phyloP scores from a whole-genome alignment of 139 green algal species.

The Chloropicon primus region DNA sequence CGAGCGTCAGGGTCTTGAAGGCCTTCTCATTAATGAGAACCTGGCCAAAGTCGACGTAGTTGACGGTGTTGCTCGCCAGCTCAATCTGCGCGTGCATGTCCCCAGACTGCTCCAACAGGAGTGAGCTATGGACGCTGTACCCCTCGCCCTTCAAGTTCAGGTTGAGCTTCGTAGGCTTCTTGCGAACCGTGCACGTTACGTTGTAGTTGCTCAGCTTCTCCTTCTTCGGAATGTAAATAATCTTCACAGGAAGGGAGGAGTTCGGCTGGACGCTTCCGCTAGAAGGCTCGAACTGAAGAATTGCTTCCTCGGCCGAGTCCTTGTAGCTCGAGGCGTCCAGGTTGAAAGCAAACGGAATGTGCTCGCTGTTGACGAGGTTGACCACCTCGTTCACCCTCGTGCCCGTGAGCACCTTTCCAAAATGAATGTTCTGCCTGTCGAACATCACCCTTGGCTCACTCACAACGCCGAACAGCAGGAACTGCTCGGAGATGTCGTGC shows the following conservation, averaged over 20 bases:
- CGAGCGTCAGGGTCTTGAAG: conserved; percentile 33
- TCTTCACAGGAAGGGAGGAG: conserved; percentile 23
- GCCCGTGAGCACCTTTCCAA: conserved; percentile 36
- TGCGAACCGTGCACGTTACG: conserved; percentile 40
- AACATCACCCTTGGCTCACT: conserved; percentile 50
- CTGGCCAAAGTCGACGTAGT: conserved; percentile 12
- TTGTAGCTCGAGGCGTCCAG: conserved; percentile 56
- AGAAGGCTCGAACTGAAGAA: conserved; percentile 39
- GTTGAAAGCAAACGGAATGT: conserved; percentile 51
- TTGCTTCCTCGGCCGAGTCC: conserved; percentile 18
- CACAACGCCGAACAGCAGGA: conserved; percentile 54
- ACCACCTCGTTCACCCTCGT: conserved; percentile 15
- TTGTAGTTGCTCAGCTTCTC: conserved; percentile 60
- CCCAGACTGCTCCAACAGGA: background rate
- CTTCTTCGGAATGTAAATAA: conserved; percentile 33
- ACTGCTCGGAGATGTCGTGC: conserved; percentile 45
- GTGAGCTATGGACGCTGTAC: conserved; percentile 40
- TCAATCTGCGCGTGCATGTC: conserved; percentile 36
- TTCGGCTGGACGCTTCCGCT: conserved; percentile 38
- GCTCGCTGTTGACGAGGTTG: conserved; percentile 50
- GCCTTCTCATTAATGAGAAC: conserved; percentile 57
- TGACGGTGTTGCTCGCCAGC: conserved; percentile 21
- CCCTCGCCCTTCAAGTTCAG: conserved; percentile 73
- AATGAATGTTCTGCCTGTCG: conserved; percentile 50
- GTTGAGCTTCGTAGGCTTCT: conserved; percentile 46